These are phyloP conservation scores for Mycena alexandri DNA, from an alignment of 768 basidiomycete species.

Conservation along the genomic window DNA sequence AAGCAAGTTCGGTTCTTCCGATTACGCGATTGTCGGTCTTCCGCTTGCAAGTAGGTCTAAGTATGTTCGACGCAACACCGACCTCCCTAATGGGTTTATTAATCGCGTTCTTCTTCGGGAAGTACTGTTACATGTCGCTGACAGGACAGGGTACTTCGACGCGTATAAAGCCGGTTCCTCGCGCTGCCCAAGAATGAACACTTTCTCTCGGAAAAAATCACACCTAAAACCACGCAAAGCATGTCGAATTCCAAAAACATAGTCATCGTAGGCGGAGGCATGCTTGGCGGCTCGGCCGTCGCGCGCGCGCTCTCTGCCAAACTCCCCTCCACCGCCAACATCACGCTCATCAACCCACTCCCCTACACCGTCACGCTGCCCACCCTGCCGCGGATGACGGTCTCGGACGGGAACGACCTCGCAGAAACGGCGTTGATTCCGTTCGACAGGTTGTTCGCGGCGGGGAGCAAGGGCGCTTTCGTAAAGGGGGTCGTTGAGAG, in stretches of 20 bases:
- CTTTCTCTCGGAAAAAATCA: too few species aligned
- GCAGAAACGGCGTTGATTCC: conserved; percentile 55
- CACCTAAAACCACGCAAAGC: too few species aligned
- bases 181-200: too few species aligned
- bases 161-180: too few species aligned
- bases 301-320: conserved; percentile 9
- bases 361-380: conserved; percentile 56
- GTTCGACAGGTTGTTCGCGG: conserved; percentile 59
- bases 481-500: conserved; percentile 50
- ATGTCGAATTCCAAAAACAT: background rate
- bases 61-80: too few species aligned
- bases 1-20: too few species aligned
- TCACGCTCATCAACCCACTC: conserved; percentile 48
- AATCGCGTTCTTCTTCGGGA: too few species aligned
- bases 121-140: too few species aligned
- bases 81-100: too few species aligned
- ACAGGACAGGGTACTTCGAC: too few species aligned
- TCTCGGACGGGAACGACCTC: conserved; percentile 45
- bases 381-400: conserved; percentile 55
- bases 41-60: too few species aligned
- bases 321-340: conserved; percentile 2
- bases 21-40: too few species aligned
- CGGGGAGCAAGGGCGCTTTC: conserved; percentile 51
- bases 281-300: background rate
- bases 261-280: conserved; percentile 13